These are phyloP conservation scores for Solanum rostratum DNA, from an alignment of 257 asterid species.

Conservation along the genomic window DNA sequence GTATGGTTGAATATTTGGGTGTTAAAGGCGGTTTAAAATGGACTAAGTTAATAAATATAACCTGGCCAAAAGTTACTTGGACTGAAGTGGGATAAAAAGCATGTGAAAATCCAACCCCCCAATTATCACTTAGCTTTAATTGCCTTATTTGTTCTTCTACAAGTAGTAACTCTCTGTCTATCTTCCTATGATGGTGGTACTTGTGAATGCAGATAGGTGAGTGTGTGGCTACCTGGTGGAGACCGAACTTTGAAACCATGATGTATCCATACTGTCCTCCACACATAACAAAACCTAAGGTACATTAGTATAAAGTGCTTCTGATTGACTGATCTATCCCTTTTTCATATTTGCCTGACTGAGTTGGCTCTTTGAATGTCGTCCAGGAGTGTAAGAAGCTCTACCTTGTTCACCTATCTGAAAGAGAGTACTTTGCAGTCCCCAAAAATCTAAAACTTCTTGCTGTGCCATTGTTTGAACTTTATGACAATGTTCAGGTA, in stretches of 20 bases:
- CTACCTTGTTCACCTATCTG: conserved; percentile 76
- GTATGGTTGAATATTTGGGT: neutral
- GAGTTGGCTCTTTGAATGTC: neutral
- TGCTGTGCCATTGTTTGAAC: conserved; percentile 95
- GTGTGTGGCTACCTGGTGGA: conserved; percentile 97
- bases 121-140: neutral
- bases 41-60: neutral
- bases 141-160: neutral
- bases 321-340: neutral
- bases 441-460: conserved; percentile 95
- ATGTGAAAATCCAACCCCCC: neutral
- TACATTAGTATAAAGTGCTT: neutral
- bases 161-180: neutral
- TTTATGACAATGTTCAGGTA: conserved; percentile 98
- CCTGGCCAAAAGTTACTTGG: neutral
- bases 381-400: conserved; percentile 91
- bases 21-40: neutral
- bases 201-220: conserved; percentile 69
- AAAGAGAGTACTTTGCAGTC: conserved; percentile 83
- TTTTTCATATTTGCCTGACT: neutral
- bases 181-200: neutral
- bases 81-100: neutral
- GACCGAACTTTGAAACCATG: conserved; percentile 88
- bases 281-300: conserved; percentile 92
- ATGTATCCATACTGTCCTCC: conserved; percentile 99